phyloP scores from a whole-genome alignment of 1,139 yeast species.

The Williopsis jadinii region DNA sequence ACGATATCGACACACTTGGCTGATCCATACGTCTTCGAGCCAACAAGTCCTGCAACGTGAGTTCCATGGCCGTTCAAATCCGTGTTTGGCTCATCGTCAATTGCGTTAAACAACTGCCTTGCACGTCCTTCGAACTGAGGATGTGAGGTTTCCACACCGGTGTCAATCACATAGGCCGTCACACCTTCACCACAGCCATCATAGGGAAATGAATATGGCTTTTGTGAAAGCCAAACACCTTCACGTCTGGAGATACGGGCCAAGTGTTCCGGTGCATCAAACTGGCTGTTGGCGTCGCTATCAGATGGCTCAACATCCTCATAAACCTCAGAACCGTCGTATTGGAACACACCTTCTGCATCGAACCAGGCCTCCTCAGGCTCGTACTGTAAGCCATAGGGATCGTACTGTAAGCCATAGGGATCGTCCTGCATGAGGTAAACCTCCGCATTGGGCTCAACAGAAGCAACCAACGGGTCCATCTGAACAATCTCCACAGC shows the following conservation, averaged over 20 bases:
- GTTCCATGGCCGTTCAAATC: slow-evolving; percentile 74
- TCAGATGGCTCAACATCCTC: neutral
- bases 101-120: slow-evolving; percentile 48
- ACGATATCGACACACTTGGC: slow-evolving; percentile 63
- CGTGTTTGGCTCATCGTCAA: slow-evolving; percentile 42
- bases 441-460: slow-evolving; percentile 2
- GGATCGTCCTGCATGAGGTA: neutral
- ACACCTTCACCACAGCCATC: slow-evolving; percentile 45
- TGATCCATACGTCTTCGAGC: slow-evolving; percentile 71
- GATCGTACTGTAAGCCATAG: neutral
- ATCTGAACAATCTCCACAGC: slow-evolving; percentile 34
- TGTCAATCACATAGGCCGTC: slow-evolving; percentile 74
- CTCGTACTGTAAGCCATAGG: too few relatives aligned
- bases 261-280: slow-evolving; percentile 58
- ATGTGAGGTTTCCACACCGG: slow-evolving; percentile 56
- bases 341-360: too few relatives aligned
- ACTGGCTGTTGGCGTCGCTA: slow-evolving; percentile 27
- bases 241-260: slow-evolving; percentile 51
- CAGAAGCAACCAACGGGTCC: slow-evolving; percentile 36
- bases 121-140: slow-evolving; percentile 67
- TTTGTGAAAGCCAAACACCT: slow-evolving; percentile 45
- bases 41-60: slow-evolving; percentile 85
- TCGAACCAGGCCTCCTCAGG: too few relatives aligned
- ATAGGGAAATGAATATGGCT: slow-evolving; percentile 35
- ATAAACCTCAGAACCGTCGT: too few relatives aligned